phyloP scores from a whole-genome alignment of 2,329 filamentous ascomycete genomes.

The Albifimbria verrucaria region DNA sequence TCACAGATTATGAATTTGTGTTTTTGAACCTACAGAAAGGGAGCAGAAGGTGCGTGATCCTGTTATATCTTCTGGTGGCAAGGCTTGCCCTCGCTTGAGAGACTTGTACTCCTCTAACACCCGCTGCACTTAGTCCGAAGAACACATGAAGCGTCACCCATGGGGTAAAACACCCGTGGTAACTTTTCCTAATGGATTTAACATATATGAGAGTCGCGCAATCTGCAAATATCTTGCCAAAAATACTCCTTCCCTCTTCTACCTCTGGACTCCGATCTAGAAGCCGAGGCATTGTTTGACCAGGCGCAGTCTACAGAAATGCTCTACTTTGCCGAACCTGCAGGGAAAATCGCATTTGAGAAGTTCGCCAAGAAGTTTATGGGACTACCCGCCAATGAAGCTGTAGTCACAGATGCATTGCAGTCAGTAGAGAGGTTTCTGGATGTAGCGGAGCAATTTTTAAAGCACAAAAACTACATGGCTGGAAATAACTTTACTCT shows the following conservation, averaged over 20 bases:
- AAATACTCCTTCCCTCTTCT: slow-evolving; percentile 44
- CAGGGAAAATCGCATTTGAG: slow-evolving; percentile 40
- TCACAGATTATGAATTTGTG: slow-evolving; percentile 38
- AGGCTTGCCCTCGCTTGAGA: too few species aligned
- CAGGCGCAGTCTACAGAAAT: slow-evolving; percentile 39
- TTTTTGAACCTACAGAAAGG: slow-evolving; percentile 33
- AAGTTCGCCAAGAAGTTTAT: slow-evolving; percentile 42
- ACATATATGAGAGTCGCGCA: slow-evolving; percentile 42
- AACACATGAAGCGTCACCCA: slow-evolving; percentile 35
- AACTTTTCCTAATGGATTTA: slow-evolving; percentile 36
- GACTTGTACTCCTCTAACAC: slow-evolving; percentile 15
- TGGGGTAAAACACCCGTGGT: slow-evolving; percentile 40
- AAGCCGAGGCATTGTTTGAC: slow-evolving; percentile 40
- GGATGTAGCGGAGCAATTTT: slow-evolving; percentile 36
- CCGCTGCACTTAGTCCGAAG: slow-evolving; percentile 26
- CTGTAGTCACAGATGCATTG: slow-evolving; percentile 33
- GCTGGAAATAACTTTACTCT: slow-evolving; percentile 40
- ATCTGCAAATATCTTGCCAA: slow-evolving; percentile 44
- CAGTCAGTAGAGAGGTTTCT: slow-evolving; percentile 37
- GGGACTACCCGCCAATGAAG: slow-evolving; percentile 37
- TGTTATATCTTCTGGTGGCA: slow-evolving; percentile 8
- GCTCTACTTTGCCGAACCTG: slow-evolving; percentile 40
- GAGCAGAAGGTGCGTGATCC: slow-evolving; percentile 36
- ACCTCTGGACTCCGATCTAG: slow-evolving; percentile 32
- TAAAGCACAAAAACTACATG: slow-evolving; percentile 40